phyloP scores from a whole-genome alignment of 164 flowering plant genomes.

The Kingdonia uniflora region DNA sequence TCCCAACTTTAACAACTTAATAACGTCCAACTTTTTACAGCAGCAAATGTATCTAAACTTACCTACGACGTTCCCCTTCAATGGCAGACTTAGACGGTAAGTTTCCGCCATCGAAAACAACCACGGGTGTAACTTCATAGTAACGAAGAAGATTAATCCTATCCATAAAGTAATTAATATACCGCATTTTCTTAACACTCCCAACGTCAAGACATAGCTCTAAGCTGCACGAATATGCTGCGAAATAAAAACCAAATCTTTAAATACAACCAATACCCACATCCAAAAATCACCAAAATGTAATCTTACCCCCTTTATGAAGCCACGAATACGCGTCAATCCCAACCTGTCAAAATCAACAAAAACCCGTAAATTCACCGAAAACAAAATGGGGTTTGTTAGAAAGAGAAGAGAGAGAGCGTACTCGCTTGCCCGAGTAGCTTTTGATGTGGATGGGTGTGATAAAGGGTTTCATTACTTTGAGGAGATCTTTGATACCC shows the following conservation, averaged over 20 bases:
- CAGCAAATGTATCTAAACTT: slow-evolving; percentile 7
- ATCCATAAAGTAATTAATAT: slow-evolving; percentile 72
- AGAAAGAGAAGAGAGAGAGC: neutral
- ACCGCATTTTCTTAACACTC: slow-evolving; percentile 37
- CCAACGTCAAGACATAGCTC: slow-evolving; percentile 51
- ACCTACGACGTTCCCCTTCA: slow-evolving; percentile 51
- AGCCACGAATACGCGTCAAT: slow-evolving; percentile 93
- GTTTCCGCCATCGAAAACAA: slow-evolving; percentile 77
- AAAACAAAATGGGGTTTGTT: neutral
- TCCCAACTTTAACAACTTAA: neutral
- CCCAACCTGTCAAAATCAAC: slow-evolving; percentile 45
- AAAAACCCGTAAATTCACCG: neutral
- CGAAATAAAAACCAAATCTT: neutral
- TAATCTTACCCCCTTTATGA: slow-evolving; percentile 71
- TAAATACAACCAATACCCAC: neutral
- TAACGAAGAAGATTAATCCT: slow-evolving; percentile 65
- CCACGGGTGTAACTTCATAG: slow-evolving; percentile 58
- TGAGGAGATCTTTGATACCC: slow-evolving; percentile 81
- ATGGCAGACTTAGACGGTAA: slow-evolving; percentile 61
- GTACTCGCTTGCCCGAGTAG: slow-evolving; percentile 67
- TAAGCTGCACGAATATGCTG: slow-evolving; percentile 92
- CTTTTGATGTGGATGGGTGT: slow-evolving; percentile 57
- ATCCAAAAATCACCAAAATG: neutral
- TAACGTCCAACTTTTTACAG: neutral
- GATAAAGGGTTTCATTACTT: slow-evolving; percentile 69